A percentile compares a stretch with the other conserved stretches of the same genome.
Evolutionary conservation across 257 asterid species (phyloP).

Genomic region (Rehmannia glutinosa): DNA sequence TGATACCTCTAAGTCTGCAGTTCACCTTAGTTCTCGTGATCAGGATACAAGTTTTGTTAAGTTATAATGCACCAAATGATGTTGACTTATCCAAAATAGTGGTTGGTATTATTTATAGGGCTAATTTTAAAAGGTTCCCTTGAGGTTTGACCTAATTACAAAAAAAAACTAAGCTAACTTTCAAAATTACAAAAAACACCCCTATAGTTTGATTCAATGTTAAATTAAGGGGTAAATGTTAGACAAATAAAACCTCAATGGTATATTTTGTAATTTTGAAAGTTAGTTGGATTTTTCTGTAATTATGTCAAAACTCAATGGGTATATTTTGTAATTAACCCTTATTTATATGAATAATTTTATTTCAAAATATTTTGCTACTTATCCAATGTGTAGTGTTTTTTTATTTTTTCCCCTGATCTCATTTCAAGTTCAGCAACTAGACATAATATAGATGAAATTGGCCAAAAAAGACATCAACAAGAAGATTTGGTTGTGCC

Average conservation of each 20-base stretch:
- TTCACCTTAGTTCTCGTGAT: conserved; percentile 29
- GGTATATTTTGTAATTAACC: too few species aligned
- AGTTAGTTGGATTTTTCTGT: too few species aligned
- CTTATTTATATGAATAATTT: conserved; percentile 7
- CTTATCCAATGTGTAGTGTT: not conserved
- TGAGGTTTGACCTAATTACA: too few species aligned
- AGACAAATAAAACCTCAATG: too few species aligned
- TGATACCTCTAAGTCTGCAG: conserved; percentile 34
- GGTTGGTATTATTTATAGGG: conserved; percentile 75
- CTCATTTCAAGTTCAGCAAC: conserved; percentile 44
- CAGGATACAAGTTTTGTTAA: conserved; percentile 30
- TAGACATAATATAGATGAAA: conserved; percentile 23
- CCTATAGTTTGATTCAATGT: too few species aligned
- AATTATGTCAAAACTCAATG: too few species aligned
- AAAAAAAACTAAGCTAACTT: too few species aligned
- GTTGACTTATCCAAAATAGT: conserved; percentile 19
- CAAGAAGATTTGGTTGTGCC: conserved; percentile 21
- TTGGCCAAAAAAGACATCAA: conserved; percentile 25
- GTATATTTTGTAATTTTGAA: too few species aligned
- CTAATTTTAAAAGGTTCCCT: too few species aligned
- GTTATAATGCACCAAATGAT: conserved; percentile 26
- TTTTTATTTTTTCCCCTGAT: not conserved
- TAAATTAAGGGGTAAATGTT: too few species aligned
- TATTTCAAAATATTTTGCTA: not conserved
- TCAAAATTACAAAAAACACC: too few species aligned